Evolutionary conservation across 2,329 filamentous ascomycete species (phyloP).

Genomic region (Cytospora piceae): DNA sequence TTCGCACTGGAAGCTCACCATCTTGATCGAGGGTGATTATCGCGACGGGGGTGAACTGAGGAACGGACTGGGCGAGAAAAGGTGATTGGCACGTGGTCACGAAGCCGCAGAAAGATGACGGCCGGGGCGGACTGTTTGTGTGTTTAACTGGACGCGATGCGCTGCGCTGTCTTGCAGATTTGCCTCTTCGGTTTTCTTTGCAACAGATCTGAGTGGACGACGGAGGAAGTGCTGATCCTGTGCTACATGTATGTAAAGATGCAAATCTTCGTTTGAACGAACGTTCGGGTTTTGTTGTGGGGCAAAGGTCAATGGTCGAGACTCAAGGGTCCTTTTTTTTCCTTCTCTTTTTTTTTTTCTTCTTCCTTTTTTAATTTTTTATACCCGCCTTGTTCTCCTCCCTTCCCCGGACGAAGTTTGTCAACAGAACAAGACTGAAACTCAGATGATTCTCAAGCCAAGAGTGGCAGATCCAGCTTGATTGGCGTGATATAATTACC

Average conservation of each 20-base stretch:
- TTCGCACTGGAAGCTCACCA: conserved; percentile 31
- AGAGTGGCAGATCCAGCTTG: conserved; percentile 17
- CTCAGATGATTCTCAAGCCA: conserved; percentile 7
- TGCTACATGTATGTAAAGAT: not conserved
- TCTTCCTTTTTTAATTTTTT: not conserved
- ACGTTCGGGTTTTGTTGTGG: conserved; percentile 1
- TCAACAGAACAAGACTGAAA: conserved; percentile 9
- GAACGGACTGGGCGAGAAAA: conserved; percentile 8
- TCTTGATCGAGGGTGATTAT: conserved; percentile 19
- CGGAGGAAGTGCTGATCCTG: conserved; percentile 5
- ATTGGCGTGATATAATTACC: conserved; percentile 23
- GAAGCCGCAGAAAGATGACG: conserved; percentile 29
- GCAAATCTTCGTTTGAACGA: not conserved
- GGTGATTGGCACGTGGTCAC: conserved; percentile 23
- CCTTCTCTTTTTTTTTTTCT: not conserved
- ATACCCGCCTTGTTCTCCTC: not conserved
- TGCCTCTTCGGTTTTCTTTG: conserved; percentile 21
- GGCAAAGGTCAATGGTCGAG: not conserved
- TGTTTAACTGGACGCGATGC: conserved; percentile 26
- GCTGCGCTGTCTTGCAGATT: conserved; percentile 19
- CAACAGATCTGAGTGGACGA: conserved; percentile 18
- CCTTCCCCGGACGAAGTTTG: conserved; percentile 7
- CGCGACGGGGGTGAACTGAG: conserved; percentile 17
- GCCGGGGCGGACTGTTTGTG: conserved; percentile 24
- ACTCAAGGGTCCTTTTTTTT: not conserved